These are phyloP conservation scores for Acacia pycnantha DNA, from an alignment of 331 rosid species.

Conservation along the genomic window DNA sequence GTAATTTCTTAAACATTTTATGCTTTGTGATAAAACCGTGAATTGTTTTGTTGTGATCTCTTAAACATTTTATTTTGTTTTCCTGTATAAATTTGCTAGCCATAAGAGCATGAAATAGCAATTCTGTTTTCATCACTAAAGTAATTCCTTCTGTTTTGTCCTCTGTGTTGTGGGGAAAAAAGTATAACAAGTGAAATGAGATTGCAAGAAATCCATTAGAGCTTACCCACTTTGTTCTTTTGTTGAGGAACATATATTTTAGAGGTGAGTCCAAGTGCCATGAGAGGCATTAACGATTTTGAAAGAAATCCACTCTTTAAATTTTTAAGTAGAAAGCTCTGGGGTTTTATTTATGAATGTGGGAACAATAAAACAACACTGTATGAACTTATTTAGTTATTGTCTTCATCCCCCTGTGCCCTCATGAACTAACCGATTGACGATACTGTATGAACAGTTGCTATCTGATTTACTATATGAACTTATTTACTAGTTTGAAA, in stretches of 20 bases:
- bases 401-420: no score
- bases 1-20: no score
- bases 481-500: no score
- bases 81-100: not conserved
- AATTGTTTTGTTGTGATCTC: not conserved
- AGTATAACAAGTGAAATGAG: not conserved
- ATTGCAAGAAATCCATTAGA: not conserved
- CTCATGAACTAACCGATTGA: no score
- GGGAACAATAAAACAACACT: not conserved
- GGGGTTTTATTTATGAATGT: not conserved
- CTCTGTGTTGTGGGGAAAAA: not conserved
- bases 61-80: not conserved
- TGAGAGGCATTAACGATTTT: not conserved
- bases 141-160: not conserved
- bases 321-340: constrained; percentile 1
- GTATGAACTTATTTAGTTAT: not conserved
- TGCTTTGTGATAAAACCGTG: no score
- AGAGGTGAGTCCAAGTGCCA: not conserved
- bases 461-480: no score
- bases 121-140: not conserved
- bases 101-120: not conserved
- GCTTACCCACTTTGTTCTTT: not conserved
- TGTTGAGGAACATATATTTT: not conserved
- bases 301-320: not conserved
- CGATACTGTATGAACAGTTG: no score